Evolutionary conservation across 139 green algal genomes (phyloP).

Genomic region (Microglena sp.): DNA sequence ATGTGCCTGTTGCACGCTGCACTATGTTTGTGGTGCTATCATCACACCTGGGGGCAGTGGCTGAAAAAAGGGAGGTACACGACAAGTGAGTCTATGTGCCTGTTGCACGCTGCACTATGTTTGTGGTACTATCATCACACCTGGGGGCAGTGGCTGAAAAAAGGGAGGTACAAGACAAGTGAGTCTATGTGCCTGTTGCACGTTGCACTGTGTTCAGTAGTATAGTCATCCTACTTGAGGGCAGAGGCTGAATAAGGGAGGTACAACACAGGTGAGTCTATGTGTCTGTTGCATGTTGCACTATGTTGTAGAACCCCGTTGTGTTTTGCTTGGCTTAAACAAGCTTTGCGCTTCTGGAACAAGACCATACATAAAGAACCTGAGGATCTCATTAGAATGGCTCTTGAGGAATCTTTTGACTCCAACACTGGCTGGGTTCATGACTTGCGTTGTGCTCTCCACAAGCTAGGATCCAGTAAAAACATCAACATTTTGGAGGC

Average conservation of each 20-base stretch:
- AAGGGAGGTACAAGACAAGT: slow-evolving; percentile 8
- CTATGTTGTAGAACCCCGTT: too few species aligned
- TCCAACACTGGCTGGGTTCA: too few species aligned
- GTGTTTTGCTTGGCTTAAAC: too few species aligned
- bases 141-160: neutral
- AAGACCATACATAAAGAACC: too few species aligned
- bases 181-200: neutral
- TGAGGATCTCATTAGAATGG: too few species aligned
- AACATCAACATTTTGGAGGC: too few species aligned
- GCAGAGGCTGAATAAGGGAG: neutral
- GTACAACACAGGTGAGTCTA: too few species aligned
- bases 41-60: neutral
- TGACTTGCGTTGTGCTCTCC: too few species aligned
- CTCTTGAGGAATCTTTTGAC: too few species aligned
- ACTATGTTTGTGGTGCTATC: neutral
- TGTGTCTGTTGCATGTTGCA: too few species aligned
- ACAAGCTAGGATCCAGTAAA: too few species aligned
- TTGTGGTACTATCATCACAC: neutral
- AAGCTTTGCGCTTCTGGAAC: too few species aligned
- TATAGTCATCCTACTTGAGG: neutral
- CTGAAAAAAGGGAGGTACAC: neutral
- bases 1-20: neutral
- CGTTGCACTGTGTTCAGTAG: neutral
- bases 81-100: slow-evolving; percentile 13
- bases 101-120: neutral